These are phyloP conservation scores for Calonectria montana DNA, from an alignment of 2,329 filamentous ascomycete genomes.

Conservation along the genomic window DNA sequence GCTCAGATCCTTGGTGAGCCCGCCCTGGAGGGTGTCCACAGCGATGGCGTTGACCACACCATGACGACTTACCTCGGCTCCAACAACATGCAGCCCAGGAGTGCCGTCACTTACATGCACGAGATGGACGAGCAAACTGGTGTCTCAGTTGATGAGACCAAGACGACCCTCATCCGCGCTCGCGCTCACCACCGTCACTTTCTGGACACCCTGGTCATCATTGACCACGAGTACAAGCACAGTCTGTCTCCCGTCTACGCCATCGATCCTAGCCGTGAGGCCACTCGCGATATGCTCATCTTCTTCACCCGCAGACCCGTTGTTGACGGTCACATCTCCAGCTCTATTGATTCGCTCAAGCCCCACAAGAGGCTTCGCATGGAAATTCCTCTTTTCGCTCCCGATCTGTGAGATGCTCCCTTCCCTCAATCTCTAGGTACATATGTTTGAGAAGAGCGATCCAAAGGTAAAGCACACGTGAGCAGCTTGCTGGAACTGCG, in stretches of 20 bases:
- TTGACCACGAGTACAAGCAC: constrained; percentile 44
- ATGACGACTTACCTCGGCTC: constrained; percentile 45
- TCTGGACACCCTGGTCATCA: constrained; percentile 40
- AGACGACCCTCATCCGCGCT: constrained; percentile 32
- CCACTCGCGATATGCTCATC: constrained; percentile 43
- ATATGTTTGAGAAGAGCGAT: neutral
- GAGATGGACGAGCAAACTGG: constrained; percentile 38
- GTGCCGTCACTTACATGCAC: constrained; percentile 44
- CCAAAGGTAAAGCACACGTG: no score
- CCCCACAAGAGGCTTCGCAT: constrained; percentile 17
- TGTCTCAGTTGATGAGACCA: constrained; percentile 33
- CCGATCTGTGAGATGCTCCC: neutral
- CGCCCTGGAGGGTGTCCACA: constrained; percentile 46
- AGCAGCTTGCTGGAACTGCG: neutral
- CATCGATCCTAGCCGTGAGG: constrained; percentile 27
- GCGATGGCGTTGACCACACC: constrained; percentile 45
- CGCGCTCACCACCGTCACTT: constrained; percentile 39
- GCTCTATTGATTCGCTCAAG: constrained; percentile 11
- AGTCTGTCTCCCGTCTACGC: constrained; percentile 39
- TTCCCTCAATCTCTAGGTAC: neutral
- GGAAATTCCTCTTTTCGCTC: constrained; percentile 17
- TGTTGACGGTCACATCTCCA: constrained; percentile 19
- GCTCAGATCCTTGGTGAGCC: constrained; percentile 41
- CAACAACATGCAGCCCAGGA: constrained; percentile 42
- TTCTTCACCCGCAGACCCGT: constrained; percentile 41